These are phyloP conservation scores for Botrytis tulipae DNA, from an alignment of 2,329 filamentous ascomycete species.

Conservation along the genomic window DNA sequence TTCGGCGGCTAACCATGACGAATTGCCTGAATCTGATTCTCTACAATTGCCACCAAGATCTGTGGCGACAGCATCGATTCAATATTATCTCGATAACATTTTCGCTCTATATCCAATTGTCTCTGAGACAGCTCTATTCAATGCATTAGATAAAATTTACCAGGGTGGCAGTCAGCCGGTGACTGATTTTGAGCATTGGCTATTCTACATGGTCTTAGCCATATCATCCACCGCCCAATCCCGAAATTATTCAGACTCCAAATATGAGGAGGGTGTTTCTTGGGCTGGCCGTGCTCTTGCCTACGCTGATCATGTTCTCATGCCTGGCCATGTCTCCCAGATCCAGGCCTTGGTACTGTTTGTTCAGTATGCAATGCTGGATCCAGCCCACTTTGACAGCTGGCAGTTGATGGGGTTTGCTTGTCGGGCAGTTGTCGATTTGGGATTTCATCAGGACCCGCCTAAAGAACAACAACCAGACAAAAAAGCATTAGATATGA, in stretches of 20 bases:
- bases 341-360: slow-evolving; percentile 85
- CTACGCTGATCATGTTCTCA: slow-evolving; percentile 78
- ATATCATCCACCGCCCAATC: slow-evolving; percentile 76
- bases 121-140: slow-evolving; percentile 73
- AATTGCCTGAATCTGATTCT: slow-evolving; percentile 61
- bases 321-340: slow-evolving; percentile 78
- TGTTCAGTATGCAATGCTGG: slow-evolving; percentile 84
- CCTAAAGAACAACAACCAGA: slow-evolving; percentile 67
- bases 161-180: slow-evolving; percentile 60
- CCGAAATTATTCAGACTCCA: slow-evolving; percentile 62
- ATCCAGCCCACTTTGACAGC: slow-evolving; percentile 87
- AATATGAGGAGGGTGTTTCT: slow-evolving; percentile 56
- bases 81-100: slow-evolving; percentile 82
- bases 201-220: slow-evolving; percentile 84
- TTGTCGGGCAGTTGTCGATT: slow-evolving; percentile 79
- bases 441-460: slow-evolving; percentile 91
- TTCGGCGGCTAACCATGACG: slow-evolving; percentile 74
- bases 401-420: slow-evolving; percentile 94
- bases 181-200: slow-evolving; percentile 74
- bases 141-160: slow-evolving; percentile 79
- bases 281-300: slow-evolving; percentile 65
- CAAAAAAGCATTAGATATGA: slow-evolving; percentile 68
- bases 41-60: slow-evolving; percentile 69
- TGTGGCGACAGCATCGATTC: slow-evolving; percentile 65
- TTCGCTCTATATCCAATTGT: slow-evolving; percentile 81